Base-by-base conservation (phyloP, 169 alveolate genomes). In the Fabrea salina region DNA sequence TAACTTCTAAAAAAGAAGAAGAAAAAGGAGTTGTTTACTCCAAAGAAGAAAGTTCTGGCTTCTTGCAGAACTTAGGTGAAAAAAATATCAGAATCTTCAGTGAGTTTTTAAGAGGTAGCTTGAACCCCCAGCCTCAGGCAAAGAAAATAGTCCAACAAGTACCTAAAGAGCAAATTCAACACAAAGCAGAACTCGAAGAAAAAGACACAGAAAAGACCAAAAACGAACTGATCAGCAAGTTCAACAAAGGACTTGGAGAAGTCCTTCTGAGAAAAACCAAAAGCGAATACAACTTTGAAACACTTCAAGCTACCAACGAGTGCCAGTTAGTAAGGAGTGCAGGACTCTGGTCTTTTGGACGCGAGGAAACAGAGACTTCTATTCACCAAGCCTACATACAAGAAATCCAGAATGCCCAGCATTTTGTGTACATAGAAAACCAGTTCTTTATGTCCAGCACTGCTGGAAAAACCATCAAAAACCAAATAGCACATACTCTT, bases 401-500 rank as follows among this genome's bases (percentile, higher is more conserved):
- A 7, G 68, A 87, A 30, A 93, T 93, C 37, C 79, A 83, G 43
- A 58, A 84, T 30, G 70, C 97, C 3, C 53, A 89, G 43, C 84
- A 86, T 57, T 91, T 84, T 56, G 89, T 93, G 53, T 93, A 89
- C 68, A 93, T 93, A 6, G 96, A 92, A 79, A 92, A 92, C 59
- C 85, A 92, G 81, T 92, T 92, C 80, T 92, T 89, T 68, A 85
- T 92, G n/a, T 83, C 94, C 1, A 67, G 83, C 32, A 66, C 89
- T 5, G 83, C 75, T 33, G 80, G 85, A 16, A 49, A 56, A 37
- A 59, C 72, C 27, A 83, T 90, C 5, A 82, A 74, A 41, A 90
- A 90, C 67, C n/a, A 44, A 64, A 75, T 90, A 0, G 93, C 91
- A 3, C 41, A 82, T 16, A 90, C 91, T n/a, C 51, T 93, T 1